A percentile compares a stretch with the other conserved stretches of the same genome.
Conservation (phyloP, 2,329 filamentous ascomycete genomes). For the Epichloe elymi region DNA sequence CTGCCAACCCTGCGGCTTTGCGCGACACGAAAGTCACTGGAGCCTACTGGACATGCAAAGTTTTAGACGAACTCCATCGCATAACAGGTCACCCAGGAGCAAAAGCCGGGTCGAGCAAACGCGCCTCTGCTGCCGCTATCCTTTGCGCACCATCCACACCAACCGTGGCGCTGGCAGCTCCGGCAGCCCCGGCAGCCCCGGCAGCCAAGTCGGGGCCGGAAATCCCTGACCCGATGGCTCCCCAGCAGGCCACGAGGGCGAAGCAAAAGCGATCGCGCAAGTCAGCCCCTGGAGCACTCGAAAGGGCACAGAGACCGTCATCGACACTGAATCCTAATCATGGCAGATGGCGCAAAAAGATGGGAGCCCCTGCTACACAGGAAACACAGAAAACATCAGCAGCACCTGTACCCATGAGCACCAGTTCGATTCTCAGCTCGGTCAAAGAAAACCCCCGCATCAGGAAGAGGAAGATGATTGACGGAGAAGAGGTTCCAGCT, state of each 20-base stretch:
- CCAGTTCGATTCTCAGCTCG: conserved; percentile 34
- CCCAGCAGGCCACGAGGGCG: conserved; percentile 8
- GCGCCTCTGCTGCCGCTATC: conserved; percentile 5
- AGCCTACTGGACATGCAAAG: conserved; percentile 31
- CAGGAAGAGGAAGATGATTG: conserved; percentile 33
- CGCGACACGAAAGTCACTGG: conserved; percentile 33
- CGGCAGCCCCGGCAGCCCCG: too few species aligned
- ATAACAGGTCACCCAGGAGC: conserved; percentile 16
- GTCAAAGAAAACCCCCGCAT: conserved; percentile 36
- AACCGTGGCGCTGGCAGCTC: not conserved
- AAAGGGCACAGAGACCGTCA: conserved; percentile 15
- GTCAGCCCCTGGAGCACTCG: conserved; percentile 25
- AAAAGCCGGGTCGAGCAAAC: not conserved
- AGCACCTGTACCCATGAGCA: not conserved
- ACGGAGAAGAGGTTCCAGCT: conserved; percentile 22
- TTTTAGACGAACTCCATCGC: conserved; percentile 25
- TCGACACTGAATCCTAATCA: conserved; percentile 26
- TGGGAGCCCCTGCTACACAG: not conserved
- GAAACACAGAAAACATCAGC: not conserved
- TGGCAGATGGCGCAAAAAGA: conserved; percentile 16
- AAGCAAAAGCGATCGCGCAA: conserved; percentile 24
- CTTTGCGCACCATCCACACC: conserved; percentile 9
- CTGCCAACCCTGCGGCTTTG: conserved; percentile 27
- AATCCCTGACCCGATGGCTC: not conserved
- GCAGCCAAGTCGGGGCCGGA: too few species aligned